Evolutionary conservation across 2,329 filamentous ascomycete genomes (phyloP).

Genomic region (Colletotrichum abscissum): DNA sequence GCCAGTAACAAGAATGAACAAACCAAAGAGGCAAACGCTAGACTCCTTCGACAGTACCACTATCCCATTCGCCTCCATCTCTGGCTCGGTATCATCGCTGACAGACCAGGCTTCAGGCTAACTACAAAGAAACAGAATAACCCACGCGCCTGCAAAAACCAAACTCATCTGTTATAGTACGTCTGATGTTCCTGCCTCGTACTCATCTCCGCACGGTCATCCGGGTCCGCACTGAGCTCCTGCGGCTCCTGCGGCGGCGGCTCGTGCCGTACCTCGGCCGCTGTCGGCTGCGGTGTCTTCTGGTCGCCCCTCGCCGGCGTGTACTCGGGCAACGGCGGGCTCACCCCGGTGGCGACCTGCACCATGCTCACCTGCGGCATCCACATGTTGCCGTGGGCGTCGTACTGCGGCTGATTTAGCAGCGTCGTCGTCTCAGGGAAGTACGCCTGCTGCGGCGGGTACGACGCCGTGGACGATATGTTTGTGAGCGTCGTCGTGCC

Average conservation of each 20-base stretch:
- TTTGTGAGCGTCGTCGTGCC: not conserved
- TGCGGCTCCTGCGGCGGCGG: conserved; percentile 23
- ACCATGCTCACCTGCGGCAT: conserved; percentile 48
- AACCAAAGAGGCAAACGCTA: not conserved
- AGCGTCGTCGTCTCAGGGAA: conserved; percentile 28
- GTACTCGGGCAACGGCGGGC: conserved; percentile 23
- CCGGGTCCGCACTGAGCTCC: conserved; percentile 27
- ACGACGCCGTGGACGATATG: conserved; percentile 11
- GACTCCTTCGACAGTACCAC: not conserved
- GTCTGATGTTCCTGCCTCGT: conserved; percentile 24
- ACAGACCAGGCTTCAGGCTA: not conserved
- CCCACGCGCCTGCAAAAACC: not conserved
- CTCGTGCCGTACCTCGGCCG: conserved; percentile 3
- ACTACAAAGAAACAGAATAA: not conserved
- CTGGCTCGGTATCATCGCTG: not conserved
- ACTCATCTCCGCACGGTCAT: not conserved
- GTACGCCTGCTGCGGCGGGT: conserved; percentile 30
- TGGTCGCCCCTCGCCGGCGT: conserved; percentile 21
- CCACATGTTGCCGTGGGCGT: conserved; percentile 47
- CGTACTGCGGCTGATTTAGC: conserved; percentile 41
- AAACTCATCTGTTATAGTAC: conserved; percentile 26
- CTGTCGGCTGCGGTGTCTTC: conserved; percentile 5
- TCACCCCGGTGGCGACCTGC: conserved; percentile 35
- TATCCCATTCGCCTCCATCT: not conserved
- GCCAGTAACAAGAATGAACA: not conserved